Base-by-base conservation (phyloP, 495 filamentous ascomycete genomes). In the Echria macrotheca region DNA sequence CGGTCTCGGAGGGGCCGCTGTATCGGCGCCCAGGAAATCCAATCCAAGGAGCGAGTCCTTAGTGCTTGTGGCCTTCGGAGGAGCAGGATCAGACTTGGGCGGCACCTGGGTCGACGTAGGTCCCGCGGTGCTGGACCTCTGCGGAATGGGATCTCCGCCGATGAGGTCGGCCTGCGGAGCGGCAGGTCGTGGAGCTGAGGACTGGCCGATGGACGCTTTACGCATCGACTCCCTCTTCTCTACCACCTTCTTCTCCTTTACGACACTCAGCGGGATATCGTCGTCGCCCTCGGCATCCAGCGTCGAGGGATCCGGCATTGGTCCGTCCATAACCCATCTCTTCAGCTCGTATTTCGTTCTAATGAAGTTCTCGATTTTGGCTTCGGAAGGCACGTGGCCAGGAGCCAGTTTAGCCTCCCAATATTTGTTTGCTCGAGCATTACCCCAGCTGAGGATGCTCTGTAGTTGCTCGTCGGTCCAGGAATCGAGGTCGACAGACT, bases 291-390 rank as follows among this genome's bases (percentile, higher is more conserved):
- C 89, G 24, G 73, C 83, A 23, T 90, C 86, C 45, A 98, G 68
- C n/a, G 83, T 88, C 0, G 85, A 74, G 18, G 94, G 94, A 59
- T 96, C 88, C 7, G 94, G 94, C 69, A 96, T 90, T 9, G 77
- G 79, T 2, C 94, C 93, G 49, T 98, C 94, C 91, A 96, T 96
- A 2, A 90, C 87, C 93, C 93, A 98, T 69, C 94, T 76, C 74
- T 95, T 97, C 7, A 89, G 84, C 59, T 98, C 93, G 66, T 98
- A 98, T 68, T 98, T 98, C 28, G 93, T 98, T 35, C 94, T 81
- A 53, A 98, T 96, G 56, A 98, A 98, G 69, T 96, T 98, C 75
- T 97, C 93, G 54, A 98, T 97, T 73, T 98, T 98, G 36, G 87
- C 78, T 71, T 97, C 91, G n/a, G 91, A 91, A 0, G 93, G 93